These are phyloP conservation scores for Pythium grandisporangium DNA, from an alignment of 352 stramenopile species.

Conservation along the genomic window DNA sequence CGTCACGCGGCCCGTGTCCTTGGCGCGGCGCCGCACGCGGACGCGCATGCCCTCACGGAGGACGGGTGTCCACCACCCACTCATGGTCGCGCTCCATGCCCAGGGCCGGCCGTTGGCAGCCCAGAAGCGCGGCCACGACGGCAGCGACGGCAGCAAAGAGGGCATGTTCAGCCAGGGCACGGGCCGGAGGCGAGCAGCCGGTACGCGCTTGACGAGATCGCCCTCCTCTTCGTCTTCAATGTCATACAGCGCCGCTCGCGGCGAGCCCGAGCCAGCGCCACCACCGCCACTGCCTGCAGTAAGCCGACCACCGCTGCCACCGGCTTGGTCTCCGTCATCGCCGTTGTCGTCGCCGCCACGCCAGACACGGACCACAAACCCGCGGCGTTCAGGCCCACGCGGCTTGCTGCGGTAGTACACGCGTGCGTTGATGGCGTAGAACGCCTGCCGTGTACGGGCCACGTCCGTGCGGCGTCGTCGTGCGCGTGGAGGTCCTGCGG, in stretches of 20 bases:
- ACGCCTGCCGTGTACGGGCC: slow-evolving; percentile 2
- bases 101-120: too few species aligned
- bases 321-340: too few species aligned
- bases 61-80: too few species aligned
- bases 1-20: slow-evolving; percentile 10
- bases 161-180: slow-evolving; percentile 37
- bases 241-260: slow-evolving; percentile 24
- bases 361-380: slow-evolving; percentile 45
- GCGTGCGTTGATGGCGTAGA: slow-evolving; percentile 35
- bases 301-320: too few species aligned
- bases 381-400: slow-evolving; percentile 33
- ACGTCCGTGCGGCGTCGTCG: slow-evolving; percentile 11
- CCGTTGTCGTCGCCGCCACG: slow-evolving; percentile 16
- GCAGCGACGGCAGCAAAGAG: slow-evolving; percentile 7
- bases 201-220: slow-evolving; percentile 26
- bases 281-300: too few species aligned
- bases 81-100: too few species aligned
- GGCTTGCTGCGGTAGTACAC: slow-evolving; percentile 47
- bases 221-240: slow-evolving; percentile 48
- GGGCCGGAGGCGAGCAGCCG: slow-evolving; percentile 24
- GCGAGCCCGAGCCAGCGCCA: too few species aligned
- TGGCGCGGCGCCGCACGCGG: slow-evolving; percentile 25
- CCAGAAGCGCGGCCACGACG: slow-evolving; percentile 4
- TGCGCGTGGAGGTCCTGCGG: slow-evolving; percentile 20
- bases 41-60: slow-evolving; percentile 43